A percentile compares a stretch with the other conserved stretches of the same genome.
Conservation (phyloP, 345 rosid genomes). For the Eucalyptus albens region DNA sequence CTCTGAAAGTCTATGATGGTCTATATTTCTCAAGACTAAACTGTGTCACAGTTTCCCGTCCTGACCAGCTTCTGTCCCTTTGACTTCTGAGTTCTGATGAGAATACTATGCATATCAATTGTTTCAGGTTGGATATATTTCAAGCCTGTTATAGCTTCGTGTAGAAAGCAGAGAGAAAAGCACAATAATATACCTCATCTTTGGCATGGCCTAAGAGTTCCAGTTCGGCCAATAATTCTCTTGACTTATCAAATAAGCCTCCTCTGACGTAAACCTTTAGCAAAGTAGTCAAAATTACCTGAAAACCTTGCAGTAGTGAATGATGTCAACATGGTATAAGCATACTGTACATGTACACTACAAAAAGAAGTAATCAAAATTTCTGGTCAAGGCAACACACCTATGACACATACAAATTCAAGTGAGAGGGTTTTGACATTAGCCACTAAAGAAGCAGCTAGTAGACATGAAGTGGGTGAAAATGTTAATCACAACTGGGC, state of each 20-base stretch:
- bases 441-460: background rate
- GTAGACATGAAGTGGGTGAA: background rate
- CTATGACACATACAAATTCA: background rate
- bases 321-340: background rate
- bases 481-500: background rate
- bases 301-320: conserved; percentile 8
- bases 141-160: background rate
- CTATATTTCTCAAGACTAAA: background rate
- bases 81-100: background rate
- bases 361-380: background rate
- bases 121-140: background rate
- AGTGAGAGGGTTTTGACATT: background rate
- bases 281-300: conserved; percentile 85
- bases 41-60: background rate
- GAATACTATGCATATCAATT: background rate
- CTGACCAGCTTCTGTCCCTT: background rate
- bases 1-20: background rate
- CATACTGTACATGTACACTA: background rate
- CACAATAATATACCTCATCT: conserved; percentile 44
- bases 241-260: conserved; percentile 77
- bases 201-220: conserved; percentile 62
- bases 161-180: background rate
- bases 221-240: conserved; percentile 50
- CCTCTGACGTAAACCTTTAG: conserved; percentile 85
- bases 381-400: background rate